Evolutionary conservation across 164 flowering plant species (phyloP).

Genomic region (Magnolia sinica): DNA sequence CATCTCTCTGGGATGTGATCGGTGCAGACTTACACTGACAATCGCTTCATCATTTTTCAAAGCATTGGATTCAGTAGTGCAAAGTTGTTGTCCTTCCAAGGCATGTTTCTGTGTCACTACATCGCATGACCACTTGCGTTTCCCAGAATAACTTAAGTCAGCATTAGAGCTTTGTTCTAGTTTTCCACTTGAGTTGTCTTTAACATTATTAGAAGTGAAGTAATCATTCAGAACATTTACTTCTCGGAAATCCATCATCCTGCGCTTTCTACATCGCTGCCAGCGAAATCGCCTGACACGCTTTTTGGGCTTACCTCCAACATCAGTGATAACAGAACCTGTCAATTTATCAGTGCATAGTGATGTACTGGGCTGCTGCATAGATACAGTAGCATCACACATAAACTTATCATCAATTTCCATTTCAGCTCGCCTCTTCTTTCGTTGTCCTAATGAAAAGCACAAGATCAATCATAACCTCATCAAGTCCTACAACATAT

Average conservation of each 20-base stretch:
- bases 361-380: conserved; percentile 10
- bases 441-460: conserved; percentile 30
- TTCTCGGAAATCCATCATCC: conserved; percentile 10
- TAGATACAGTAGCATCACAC: conserved; percentile 11
- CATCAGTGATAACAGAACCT: conserved; percentile 6
- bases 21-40: background rate
- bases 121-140: conserved; percentile 1
- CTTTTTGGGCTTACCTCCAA: conserved; percentile 16
- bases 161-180: background rate
- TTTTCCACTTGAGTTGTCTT: conserved; percentile 4
- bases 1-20: background rate
- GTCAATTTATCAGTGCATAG: conserved; percentile 5
- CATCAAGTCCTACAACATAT: background rate
- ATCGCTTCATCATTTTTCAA: background rate
- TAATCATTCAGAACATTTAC: conserved; percentile 6
- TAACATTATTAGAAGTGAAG: background rate
- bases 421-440: conserved; percentile 31
- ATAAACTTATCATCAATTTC: conserved; percentile 9
- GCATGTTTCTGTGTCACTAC: background rate
- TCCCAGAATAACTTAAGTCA: background rate
- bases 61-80: background rate
- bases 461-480: background rate
- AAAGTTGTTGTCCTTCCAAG: background rate
- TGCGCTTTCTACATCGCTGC: conserved; percentile 11
- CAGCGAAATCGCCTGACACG: conserved; percentile 7